Evolutionary conservation across 768 basidiomycete species (phyloP), one percentile per base, ranked within the genome.

Genomic region (Termitomyces sp.): DNA sequence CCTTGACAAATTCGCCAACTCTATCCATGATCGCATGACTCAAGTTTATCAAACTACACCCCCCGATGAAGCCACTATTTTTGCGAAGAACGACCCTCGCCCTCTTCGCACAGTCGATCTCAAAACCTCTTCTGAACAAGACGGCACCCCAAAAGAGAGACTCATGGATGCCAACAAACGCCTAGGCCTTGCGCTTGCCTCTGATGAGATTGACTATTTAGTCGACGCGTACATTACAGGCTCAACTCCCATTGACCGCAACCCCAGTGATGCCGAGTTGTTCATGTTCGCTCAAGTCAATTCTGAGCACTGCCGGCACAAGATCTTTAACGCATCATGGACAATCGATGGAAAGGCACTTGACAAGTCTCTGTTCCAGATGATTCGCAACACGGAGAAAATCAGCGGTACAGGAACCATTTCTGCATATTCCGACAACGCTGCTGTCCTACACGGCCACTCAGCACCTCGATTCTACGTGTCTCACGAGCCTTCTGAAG

Each of bases 271-370:
- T 66, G 95, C 96, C 3, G 97, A 99, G 68, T 78, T 99, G 7
- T 99, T 99, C 82, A 99, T 98, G 97, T 99, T 98, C 70, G 96
- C 97, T 3, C 97, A 99, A 67, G 96, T 99, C 68, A 99, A 99
- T 74, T 98, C 95, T n/a, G 97, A 99, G 70, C 97, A 98, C 66
- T 99, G 97, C 70, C 82, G 97, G 32, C 97, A 99, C 79, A 99
- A 99, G 74, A 98, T 98, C 62, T 99, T 98, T 79, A 99, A 99
- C 67, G 95, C 97, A 0, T 81, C 89, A 15, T 99, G 97, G 97
- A 91, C 85, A 11, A 83, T 99, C 60, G 89, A 98, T 63, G 88
- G 79, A 2, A 63, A 76, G 38, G 63, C 76, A 11, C 76, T 84
- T 62, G 81, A 88, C 54, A 74, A 75, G 42, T 91, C 92, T 4